phyloP scores from a whole-genome alignment of 2,329 filamentous ascomycete genomes.

The Botrytis cinerea region DNA sequence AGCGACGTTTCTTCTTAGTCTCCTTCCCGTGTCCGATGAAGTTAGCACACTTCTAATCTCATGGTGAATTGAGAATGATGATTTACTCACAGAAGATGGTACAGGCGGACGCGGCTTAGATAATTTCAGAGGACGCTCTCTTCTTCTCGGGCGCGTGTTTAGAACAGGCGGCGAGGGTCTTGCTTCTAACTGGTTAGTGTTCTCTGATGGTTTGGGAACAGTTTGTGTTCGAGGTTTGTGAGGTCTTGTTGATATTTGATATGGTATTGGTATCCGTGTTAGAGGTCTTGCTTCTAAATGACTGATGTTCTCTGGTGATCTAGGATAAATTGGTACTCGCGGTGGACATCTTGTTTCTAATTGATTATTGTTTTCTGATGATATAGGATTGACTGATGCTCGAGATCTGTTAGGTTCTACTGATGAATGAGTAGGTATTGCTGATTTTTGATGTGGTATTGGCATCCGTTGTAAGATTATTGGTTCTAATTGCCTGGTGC shows the following conservation, averaged over 20 bases:
- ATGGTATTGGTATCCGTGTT: too few relatives aligned
- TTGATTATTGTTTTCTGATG: background rate
- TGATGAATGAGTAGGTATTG: background rate
- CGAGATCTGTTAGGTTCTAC: background rate
- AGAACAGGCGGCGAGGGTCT: accelerated
- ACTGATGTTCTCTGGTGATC: too few relatives aligned
- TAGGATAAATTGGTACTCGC: too few relatives aligned
- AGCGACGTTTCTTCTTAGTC: background rate
- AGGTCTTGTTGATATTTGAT: background rate
- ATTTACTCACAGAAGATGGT: background rate
- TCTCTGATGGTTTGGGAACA: background rate
- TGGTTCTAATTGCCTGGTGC: background rate
- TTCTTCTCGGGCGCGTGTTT: background rate
- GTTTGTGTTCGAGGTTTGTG: background rate
- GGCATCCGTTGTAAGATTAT: accelerated
- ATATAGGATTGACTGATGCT: background rate
- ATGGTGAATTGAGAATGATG: background rate
- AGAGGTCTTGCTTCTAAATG: too few relatives aligned
- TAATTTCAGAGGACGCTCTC: background rate
- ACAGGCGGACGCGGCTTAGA: background rate
- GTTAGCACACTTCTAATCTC: background rate
- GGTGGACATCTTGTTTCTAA: background rate
- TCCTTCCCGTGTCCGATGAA: background rate
- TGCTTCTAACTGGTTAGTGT: background rate
- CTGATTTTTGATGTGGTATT: background rate